phyloP scores from a whole-genome alignment of 306 rosid genomes.

The Cicer chorassanicum region DNA sequence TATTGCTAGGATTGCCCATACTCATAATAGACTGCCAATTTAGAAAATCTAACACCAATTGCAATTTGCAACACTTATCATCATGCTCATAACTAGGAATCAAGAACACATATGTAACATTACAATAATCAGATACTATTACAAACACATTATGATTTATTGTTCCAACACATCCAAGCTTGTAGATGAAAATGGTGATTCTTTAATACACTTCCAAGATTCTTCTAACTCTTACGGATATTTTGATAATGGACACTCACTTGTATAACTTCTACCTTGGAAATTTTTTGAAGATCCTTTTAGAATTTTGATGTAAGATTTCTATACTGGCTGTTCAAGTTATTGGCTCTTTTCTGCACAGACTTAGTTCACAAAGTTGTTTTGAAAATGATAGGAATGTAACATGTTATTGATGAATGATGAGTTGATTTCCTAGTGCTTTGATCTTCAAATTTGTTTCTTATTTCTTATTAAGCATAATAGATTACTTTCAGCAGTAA shows the following conservation, averaged over 20 bases:
- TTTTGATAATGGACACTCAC: not conserved
- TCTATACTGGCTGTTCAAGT: not conserved
- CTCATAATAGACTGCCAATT: not conserved
- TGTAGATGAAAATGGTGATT: not conserved
- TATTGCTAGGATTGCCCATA: not conserved
- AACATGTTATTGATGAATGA: not conserved
- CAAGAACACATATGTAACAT: constrained; percentile 3
- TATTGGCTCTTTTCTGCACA: not conserved
- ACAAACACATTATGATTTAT: not conserved
- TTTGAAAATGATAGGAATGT: not conserved
- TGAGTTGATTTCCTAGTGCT: not conserved
- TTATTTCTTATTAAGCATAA: not conserved
- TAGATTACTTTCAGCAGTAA: not conserved
- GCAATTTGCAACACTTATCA: constrained; percentile 22
- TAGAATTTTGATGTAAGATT: not conserved
- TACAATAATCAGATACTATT: constrained; percentile 13
- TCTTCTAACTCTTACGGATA: not conserved
- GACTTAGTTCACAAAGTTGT: not conserved
- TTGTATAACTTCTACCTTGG: not conserved
- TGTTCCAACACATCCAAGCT: constrained; percentile 9
- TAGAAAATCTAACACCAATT: constrained; percentile 12
- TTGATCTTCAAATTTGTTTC: not conserved
- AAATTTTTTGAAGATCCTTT: not conserved
- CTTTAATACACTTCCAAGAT: not conserved
- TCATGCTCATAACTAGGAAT: not conserved